A percentile compares a stretch with the other conserved stretches of the same genome.
phyloP scores from a whole-genome alignment of 768 basidiomycete species.

The Rickenella mellea region DNA sequence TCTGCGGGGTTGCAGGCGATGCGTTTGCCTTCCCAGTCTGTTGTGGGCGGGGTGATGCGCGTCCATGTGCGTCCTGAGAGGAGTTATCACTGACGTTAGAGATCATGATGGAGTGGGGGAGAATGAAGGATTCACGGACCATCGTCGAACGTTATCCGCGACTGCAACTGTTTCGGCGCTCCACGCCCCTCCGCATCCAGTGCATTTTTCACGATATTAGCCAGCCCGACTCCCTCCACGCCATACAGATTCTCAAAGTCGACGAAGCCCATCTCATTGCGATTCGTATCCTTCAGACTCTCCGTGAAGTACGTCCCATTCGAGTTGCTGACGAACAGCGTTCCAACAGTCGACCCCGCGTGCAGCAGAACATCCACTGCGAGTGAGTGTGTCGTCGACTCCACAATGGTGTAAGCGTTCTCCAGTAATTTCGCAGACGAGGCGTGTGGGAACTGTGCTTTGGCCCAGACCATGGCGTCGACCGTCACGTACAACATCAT shows the following conservation, averaged over 20 bases:
- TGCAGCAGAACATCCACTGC: constrained; percentile 86
- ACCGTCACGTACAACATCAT: constrained; percentile 83
- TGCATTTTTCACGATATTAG: constrained; percentile 79
- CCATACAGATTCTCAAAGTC: constrained; percentile 88
- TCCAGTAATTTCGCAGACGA: constrained; percentile 69
- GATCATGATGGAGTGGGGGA: background rate
- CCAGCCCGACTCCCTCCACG: constrained; percentile 83
- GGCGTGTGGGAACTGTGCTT: constrained; percentile 89
- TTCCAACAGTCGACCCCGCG: constrained; percentile 55
- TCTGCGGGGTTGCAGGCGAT: constrained; percentile 55
- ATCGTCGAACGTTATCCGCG: constrained; percentile 86
- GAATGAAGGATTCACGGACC: constrained; percentile 34
- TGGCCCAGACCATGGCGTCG: constrained; percentile 78
- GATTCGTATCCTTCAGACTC: constrained; percentile 85
- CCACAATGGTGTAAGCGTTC: constrained; percentile 94
- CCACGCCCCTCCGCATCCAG: constrained; percentile 71
- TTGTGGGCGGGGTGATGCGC: constrained; percentile 45
- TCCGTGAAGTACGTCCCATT: constrained; percentile 95
- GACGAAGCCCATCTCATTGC: constrained; percentile 81
- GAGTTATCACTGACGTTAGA: constrained; percentile 1
- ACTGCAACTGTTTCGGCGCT: constrained; percentile 64
- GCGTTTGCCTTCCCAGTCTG: constrained; percentile 51
- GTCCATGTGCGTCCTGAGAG: constrained; percentile 62
- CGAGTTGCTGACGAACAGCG: constrained; percentile 90
- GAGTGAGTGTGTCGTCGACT: constrained; percentile 87